Percentiles rank a stretch among this genome's conserved stretches.
These are phyloP conservation scores for Xylaria longipes DNA, from an alignment of 495 filamentous ascomycete genomes.

Conservation along the genomic window DNA sequence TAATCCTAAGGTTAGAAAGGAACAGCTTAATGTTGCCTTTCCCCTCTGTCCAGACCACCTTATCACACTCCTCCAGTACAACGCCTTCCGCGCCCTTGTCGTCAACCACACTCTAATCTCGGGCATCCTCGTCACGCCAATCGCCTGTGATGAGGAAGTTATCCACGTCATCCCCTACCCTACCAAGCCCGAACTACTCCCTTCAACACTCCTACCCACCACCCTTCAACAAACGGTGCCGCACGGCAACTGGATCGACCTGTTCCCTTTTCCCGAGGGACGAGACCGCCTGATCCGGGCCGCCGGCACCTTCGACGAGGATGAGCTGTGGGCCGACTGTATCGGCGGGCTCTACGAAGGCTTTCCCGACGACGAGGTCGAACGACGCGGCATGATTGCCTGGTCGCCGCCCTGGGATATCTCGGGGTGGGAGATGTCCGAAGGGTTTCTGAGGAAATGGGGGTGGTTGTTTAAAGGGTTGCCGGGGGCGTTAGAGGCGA, in stretches of 20 bases:
- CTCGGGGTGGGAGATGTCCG: conserved; percentile 53
- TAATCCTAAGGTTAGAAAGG: conserved; percentile 37
- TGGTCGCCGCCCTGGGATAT: conserved; percentile 51
- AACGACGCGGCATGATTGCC: conserved; percentile 47
- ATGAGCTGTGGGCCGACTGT: conserved; percentile 49
- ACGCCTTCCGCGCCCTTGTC: conserved; percentile 49
- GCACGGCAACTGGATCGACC: conserved; percentile 51
- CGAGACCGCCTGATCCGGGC: conserved; percentile 48
- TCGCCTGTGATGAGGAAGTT: conserved; percentile 40
- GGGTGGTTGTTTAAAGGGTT: conserved; percentile 47
- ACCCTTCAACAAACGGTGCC: conserved; percentile 43
- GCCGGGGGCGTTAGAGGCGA: conserved; percentile 44
- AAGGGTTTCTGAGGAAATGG: conserved; percentile 56
- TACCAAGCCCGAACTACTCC: conserved; percentile 34
- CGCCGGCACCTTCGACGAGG: conserved; percentile 49
- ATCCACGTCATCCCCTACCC: conserved; percentile 44
- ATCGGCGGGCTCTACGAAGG: conserved; percentile 50
- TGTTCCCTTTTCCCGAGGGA: conserved; percentile 45
- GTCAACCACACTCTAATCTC: conserved; percentile 47
- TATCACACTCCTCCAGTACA: conserved; percentile 53
- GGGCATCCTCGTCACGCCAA: conserved; percentile 38
- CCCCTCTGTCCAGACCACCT: conserved; percentile 52
- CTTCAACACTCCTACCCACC: conserved; percentile 46
- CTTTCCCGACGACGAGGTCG: conserved; percentile 45
- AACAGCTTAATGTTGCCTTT: conserved; percentile 41